Evolutionary conservation across 2,329 filamentous ascomycete species (phyloP), one percentile per base, ranked within the genome.

Genomic region (Colletotrichum liriopes): DNA sequence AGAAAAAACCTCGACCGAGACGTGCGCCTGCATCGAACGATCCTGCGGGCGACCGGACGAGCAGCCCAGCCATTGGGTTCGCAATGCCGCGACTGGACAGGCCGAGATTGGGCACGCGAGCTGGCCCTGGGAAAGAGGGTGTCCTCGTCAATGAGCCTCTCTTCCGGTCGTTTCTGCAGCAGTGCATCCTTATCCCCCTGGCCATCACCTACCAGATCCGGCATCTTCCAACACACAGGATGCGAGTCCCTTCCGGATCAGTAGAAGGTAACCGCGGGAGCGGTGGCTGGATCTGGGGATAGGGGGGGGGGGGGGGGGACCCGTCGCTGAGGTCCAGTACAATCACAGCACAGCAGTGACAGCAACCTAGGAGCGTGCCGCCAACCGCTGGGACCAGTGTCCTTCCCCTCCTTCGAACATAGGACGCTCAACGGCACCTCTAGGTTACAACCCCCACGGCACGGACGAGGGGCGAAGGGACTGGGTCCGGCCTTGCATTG

Each of bases 11-110:
- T 71, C 68, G 58, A 72, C 56, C 43, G 65, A 71, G 68, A 62
- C 45, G 65, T 39, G 58, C 65, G 59, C 52, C 26, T 56, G 65
- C 70, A 70, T 70, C 70, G 70, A 72, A 72, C 70, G 65, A 72
- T 70, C 26, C 54, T 69, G 65, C 70, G 65, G 70, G 65, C 59
- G 45, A 59, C 69, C 65, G 52, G 56, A 43, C 16, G 32, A 43
- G 41, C 23, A 49, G 45, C 20, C 52, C 52, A 23, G 20, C 29
- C 29, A 69, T 47, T 47, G 59, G 37, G 39, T 32, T 60, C 29
- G n/a, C 49, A 23, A 43, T 23, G 9, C 32, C 20, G n/a, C 43
- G 32, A 54, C 51, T 35, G 18, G 35, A 58, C 35, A 41, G 41
- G 37, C 35, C 32, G 20, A 55, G 60, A 26, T 20, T 29, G 23